Evolutionary conservation across 306 rosid species (phyloP).

Genomic region (Vicia sativa): DNA sequence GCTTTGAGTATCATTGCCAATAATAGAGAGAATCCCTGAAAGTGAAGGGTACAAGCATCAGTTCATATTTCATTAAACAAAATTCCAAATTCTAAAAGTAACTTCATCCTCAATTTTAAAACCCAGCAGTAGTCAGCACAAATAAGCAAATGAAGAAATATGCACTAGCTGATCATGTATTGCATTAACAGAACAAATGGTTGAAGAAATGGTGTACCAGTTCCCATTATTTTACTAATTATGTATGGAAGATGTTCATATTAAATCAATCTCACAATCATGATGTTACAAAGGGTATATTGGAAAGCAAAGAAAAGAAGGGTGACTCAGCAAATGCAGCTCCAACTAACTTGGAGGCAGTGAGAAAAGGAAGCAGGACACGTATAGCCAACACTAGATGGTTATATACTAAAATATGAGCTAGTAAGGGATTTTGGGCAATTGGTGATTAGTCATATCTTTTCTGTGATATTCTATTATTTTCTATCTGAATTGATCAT

Average conservation of each 20-base stretch:
- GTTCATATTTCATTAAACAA: slow-evolving; percentile 26
- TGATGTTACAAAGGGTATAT: too few species aligned
- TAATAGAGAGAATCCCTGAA: slow-evolving; percentile 68
- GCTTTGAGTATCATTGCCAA: slow-evolving; percentile 83
- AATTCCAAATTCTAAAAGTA: slow-evolving; percentile 20
- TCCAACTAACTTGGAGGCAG: neutral
- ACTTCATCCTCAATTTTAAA: slow-evolving; percentile 20
- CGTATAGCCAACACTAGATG: neutral
- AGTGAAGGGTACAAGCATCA: slow-evolving; percentile 26
- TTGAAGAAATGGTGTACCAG: neutral
- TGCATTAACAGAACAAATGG: slow-evolving; percentile 10
- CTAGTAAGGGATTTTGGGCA: neutral
- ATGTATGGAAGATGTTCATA: slow-evolving; percentile 8
- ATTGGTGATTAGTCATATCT: neutral
- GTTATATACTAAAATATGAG: neutral
- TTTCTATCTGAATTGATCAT: neutral
- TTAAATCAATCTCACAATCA: slow-evolving; percentile 2
- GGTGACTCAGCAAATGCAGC: too few species aligned
- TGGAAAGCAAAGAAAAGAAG: too few species aligned
- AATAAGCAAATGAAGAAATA: slow-evolving; percentile 31
- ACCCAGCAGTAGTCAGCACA: slow-evolving; percentile 9
- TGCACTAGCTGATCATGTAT: slow-evolving; percentile 16
- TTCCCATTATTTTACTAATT: slow-evolving; percentile 11
- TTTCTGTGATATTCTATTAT: neutral
- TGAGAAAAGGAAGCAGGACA: neutral